Conservation (phyloP, 352 stramenopile genomes). For the Phytophthora rubi region DNA sequence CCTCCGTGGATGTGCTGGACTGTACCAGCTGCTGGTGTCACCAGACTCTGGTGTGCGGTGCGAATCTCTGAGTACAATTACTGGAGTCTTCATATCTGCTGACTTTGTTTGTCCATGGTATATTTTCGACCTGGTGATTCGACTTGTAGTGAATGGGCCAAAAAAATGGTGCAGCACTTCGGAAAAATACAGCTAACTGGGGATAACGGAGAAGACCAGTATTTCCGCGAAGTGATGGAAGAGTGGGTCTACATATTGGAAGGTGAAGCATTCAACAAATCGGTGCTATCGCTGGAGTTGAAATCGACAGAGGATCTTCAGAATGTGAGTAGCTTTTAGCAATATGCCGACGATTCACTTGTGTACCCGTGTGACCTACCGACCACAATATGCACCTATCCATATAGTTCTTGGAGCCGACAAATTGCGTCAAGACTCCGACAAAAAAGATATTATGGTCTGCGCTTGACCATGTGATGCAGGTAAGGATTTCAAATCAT, state of each 20-base stretch:
- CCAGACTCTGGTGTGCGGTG: constrained; percentile 83
- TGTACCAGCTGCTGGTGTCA: constrained; percentile 81
- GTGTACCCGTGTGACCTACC: not conserved
- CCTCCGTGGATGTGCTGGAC: constrained; percentile 64
- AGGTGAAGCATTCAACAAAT: constrained; percentile 76
- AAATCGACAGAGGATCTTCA: constrained; percentile 72
- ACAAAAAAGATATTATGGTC: constrained; percentile 83
- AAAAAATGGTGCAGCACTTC: constrained; percentile 57
- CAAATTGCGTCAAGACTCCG: constrained; percentile 82
- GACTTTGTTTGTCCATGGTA: not conserved
- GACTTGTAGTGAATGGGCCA: constrained; percentile 67
- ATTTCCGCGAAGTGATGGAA: constrained; percentile 77
- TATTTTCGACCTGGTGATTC: not conserved
- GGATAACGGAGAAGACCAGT: constrained; percentile 49
- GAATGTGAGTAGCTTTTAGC: constrained; percentile 44
- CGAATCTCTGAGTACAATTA: constrained; percentile 2
- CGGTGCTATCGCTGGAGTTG: constrained; percentile 72
- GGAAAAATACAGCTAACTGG: constrained; percentile 65
- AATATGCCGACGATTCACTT: not conserved
- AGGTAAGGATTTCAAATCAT: constrained; percentile 43
- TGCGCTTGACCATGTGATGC: constrained; percentile 83
- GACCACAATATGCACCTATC: constrained; percentile 7
- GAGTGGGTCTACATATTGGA: constrained; percentile 91
- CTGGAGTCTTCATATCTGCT: not conserved
- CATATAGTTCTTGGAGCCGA: constrained; percentile 70